These are phyloP conservation scores for Arabidopsis arenosa DNA, from an alignment of 345 rosid genomes.

Conservation along the genomic window DNA sequence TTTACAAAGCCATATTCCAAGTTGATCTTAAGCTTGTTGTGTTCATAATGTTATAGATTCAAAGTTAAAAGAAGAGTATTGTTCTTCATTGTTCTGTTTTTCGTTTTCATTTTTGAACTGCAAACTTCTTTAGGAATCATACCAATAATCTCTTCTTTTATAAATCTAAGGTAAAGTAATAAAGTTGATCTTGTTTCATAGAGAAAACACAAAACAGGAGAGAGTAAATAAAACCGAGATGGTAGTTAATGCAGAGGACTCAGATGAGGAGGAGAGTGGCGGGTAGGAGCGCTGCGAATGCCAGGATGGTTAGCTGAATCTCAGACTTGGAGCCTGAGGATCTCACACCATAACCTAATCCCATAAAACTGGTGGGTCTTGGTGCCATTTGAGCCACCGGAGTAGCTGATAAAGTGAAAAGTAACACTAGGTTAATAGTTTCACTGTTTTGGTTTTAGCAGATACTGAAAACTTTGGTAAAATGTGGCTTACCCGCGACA, in stretches of 20 bases:
- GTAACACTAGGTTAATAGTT: not conserved
- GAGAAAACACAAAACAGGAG: slow-evolving; percentile 4
- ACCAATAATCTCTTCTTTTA: not conserved
- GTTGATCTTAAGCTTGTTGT: slow-evolving; percentile 20
- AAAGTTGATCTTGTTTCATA: not conserved
- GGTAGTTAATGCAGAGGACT: slow-evolving; percentile 18
- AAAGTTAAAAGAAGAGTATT: slow-evolving; percentile 7
- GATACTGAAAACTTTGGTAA: slow-evolving; percentile 3
- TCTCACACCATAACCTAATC: slow-evolving; percentile 48
- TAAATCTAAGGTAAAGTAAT: not conserved
- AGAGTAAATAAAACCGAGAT: slow-evolving; percentile 8
- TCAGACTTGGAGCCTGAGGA: slow-evolving; percentile 44
- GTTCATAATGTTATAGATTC: slow-evolving; percentile 43
- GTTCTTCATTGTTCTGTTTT: slow-evolving; percentile 16
- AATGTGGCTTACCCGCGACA: slow-evolving; percentile 49
- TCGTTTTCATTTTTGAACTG: slow-evolving; percentile 11
- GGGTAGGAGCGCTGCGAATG: slow-evolving; percentile 42
- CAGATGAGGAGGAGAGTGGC: slow-evolving; percentile 33
- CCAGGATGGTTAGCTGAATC: slow-evolving; percentile 34
- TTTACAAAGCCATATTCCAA: slow-evolving; percentile 17
- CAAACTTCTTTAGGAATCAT: slow-evolving; percentile 1
- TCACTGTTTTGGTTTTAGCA: slow-evolving; percentile 20
- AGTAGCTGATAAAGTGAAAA: slow-evolving; percentile 50
- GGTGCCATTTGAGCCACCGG: slow-evolving; percentile 55
- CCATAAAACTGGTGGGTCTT: slow-evolving; percentile 52